Conservation (phyloP, 1,284 basidiomycete genomes). For the Anthracocystis walkeri region DNA sequence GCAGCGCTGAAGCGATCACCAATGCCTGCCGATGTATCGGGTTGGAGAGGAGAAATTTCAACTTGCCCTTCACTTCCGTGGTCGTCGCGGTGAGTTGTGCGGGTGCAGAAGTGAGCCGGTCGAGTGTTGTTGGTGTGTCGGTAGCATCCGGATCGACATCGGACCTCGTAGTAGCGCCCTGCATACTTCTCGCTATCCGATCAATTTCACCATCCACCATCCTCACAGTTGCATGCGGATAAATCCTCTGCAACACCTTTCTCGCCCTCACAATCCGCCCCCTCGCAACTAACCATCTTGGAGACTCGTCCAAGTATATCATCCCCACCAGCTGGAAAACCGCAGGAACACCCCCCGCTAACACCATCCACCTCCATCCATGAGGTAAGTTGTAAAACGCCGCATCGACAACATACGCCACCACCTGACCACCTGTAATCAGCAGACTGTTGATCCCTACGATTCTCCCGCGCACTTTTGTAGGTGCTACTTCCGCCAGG, state of each 20-base stretch:
- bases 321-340: conserved; percentile 58
- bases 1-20: conserved; percentile 53
- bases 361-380: conserved; percentile 65
- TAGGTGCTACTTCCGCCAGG: conserved; percentile 59
- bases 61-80: conserved; percentile 34
- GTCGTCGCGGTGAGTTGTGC: conserved; percentile 26
- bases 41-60: conserved; percentile 36
- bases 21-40: conserved; percentile 45
- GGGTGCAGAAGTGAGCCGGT: conserved; percentile 15
- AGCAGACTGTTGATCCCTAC: conserved; percentile 62
- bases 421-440: conserved; percentile 62
- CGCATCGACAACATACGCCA: conserved; percentile 59
- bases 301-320: conserved; percentile 61
- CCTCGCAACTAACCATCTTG: conserved; percentile 56
- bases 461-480: conserved; percentile 53
- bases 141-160: conserved; percentile 20
- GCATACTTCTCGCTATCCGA: conserved; percentile 46
- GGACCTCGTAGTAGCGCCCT: conserved; percentile 22
- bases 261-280: conserved; percentile 53
- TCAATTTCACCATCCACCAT: conserved; percentile 53
- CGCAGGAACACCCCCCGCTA: conserved; percentile 55
- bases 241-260: conserved; percentile 54
- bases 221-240: conserved; percentile 44
- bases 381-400: conserved; percentile 59
- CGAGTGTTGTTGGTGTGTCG: conserved; percentile 14